These are phyloP conservation scores for Tulasnella sp. DNA, from an alignment of 768 basidiomycete genomes.

Conservation along the genomic window DNA sequence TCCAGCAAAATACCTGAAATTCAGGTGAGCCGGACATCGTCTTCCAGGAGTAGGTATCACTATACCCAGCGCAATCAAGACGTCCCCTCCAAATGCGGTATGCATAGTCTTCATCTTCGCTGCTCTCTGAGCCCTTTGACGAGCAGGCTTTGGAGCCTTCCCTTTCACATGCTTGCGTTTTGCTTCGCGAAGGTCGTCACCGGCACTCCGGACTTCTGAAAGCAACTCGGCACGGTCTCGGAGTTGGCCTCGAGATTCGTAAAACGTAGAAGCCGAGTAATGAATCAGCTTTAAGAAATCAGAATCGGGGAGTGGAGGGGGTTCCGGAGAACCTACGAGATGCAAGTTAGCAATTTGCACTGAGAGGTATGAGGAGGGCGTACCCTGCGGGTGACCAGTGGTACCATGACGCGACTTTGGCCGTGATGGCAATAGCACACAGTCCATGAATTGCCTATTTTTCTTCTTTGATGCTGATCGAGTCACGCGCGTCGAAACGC, in stretches of 20 bases:
- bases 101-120: constrained; percentile 58
- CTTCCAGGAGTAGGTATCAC: constrained; percentile 12
- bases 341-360: background rate
- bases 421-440: background rate
- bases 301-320: background rate
- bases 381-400: background rate
- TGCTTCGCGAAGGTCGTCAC: background rate
- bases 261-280: constrained; percentile 54
- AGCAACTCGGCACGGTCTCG: constrained; percentile 13
- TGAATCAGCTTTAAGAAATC: constrained; percentile 54
- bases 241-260: constrained; percentile 45
- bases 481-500: background rate
- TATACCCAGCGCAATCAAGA: constrained; percentile 67
- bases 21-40: background rate
- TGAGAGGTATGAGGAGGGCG: background rate
- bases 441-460: background rate
- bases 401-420: background rate
- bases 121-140: constrained; percentile 32
- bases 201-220: background rate
- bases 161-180: constrained; percentile 45
- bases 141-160: constrained; percentile 26
- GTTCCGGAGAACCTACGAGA: background rate
- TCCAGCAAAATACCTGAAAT: constrained; percentile 62
- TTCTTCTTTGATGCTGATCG: background rate
- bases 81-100: constrained; percentile 66